phyloP scores from a whole-genome alignment of 768 basidiomycete species.

The Neoboletus subvelutipes region DNA sequence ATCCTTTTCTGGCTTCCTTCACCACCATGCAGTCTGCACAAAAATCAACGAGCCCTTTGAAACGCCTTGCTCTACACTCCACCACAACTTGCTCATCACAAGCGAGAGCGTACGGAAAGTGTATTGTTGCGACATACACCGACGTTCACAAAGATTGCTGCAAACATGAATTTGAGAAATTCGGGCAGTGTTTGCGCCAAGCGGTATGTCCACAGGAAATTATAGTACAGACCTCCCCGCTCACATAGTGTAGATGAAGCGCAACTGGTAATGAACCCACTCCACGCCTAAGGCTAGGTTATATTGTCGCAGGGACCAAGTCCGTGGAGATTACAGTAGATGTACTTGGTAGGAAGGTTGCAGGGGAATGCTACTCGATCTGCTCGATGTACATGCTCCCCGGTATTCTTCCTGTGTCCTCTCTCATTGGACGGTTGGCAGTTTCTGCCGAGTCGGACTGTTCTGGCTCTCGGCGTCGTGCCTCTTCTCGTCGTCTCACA shows the following conservation, averaged over 20 bases:
- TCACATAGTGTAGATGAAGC: constrained; percentile 45
- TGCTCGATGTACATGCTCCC: constrained; percentile 30
- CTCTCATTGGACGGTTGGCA: constrained; percentile 35
- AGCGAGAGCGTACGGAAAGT: constrained; percentile 84
- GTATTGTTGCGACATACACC: constrained; percentile 77
- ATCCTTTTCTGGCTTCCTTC: neutral
- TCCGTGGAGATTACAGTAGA: constrained; percentile 19
- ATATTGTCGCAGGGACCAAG: constrained; percentile 8
- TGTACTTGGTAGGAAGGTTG: constrained; percentile 5
- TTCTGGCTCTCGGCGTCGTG: constrained; percentile 35
- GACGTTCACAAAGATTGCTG: constrained; percentile 87
- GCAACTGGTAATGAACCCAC: constrained; percentile 45
- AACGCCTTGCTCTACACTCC: constrained; percentile 66
- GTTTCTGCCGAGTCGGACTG: constrained; percentile 21
- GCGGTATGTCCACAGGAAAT: constrained; percentile 54
- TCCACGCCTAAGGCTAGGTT: neutral
- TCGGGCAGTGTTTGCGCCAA: constrained; percentile 76
- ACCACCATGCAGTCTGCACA: constrained; percentile 26
- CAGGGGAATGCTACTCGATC: constrained; percentile 19
- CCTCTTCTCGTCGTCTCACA: constrained; percentile 47
- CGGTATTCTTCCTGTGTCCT: constrained; percentile 37
- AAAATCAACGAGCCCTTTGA: constrained; percentile 46
- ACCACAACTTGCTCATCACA: constrained; percentile 71
- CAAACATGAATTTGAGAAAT: constrained; percentile 78
- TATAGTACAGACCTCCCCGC: neutral